A percentile compares a stretch with the other conserved stretches of the same genome.
These are phyloP conservation scores for Cymbidium sinense DNA, from an alignment of 106 monocot species.

Conservation along the genomic window DNA sequence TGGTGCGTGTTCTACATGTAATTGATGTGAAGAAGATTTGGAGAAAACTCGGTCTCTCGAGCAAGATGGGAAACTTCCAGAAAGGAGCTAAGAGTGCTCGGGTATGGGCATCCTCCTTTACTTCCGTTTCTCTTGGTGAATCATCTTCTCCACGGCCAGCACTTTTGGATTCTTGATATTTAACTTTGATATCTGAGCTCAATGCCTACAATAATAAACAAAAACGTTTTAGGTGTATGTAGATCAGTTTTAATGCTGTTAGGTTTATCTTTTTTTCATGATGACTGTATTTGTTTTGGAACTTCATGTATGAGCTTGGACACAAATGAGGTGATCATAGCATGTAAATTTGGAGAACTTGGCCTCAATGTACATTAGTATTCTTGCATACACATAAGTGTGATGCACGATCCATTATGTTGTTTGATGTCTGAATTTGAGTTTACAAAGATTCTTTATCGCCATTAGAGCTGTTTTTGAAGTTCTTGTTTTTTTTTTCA, in stretches of 20 bases:
- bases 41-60: constrained; percentile 54
- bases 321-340: too few relatives aligned
- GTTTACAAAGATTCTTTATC: background rate
- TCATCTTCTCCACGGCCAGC: constrained; percentile 33
- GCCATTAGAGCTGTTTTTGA: background rate
- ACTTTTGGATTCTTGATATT: constrained; percentile 6
- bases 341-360: constrained; percentile 1
- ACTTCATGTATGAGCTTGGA: background rate
- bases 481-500: background rate
- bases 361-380: background rate
- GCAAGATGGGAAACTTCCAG: constrained; percentile 58
- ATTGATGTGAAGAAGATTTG: constrained; percentile 53
- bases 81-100: constrained; percentile 77
- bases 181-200: background rate
- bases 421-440: background rate
- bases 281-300: background rate
- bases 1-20: constrained; percentile 37
- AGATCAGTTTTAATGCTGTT: background rate
- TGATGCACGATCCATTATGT: background rate
- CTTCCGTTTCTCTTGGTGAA: constrained; percentile 82
- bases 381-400: background rate
- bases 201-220: background rate
- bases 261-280: background rate
- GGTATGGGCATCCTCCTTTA: constrained; percentile 74
- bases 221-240: background rate